These are phyloP conservation scores for Trichosanthes cucumerina DNA, from an alignment of 306 rosid species.

Conservation along the genomic window DNA sequence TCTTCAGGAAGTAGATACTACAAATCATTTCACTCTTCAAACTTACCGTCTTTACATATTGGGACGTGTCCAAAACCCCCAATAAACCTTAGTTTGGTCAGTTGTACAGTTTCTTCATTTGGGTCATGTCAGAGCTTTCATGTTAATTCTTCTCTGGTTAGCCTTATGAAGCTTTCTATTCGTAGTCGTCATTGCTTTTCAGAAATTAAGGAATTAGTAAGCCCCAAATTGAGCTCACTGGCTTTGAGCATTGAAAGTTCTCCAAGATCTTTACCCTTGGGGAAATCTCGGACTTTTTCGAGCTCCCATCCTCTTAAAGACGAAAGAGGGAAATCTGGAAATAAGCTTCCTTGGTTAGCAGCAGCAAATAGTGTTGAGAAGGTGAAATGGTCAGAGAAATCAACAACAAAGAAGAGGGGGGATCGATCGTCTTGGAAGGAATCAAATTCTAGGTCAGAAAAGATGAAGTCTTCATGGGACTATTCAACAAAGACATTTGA, in stretches of 20 bases:
- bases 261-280: conserved; percentile 17
- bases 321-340: conserved; percentile 16
- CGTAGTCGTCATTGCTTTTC: conserved; percentile 4
- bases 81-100: conserved; percentile 22
- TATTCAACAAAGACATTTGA: conserved; percentile 24
- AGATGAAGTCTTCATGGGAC: conserved; percentile 15
- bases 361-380: conserved; percentile 22
- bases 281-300: conserved; percentile 29
- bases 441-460: conserved; percentile 15
- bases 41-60: no score
- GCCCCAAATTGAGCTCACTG: not conserved
- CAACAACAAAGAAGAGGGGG: not conserved
- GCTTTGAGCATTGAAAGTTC: conserved; percentile 27
- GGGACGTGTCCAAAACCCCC: conserved; percentile 25
- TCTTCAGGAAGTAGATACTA: conserved; percentile 46
- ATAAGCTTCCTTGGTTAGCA: conserved; percentile 64
- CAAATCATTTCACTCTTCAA: conserved; percentile 22
- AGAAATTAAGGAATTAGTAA: conserved; percentile 15
- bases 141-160: conserved; percentile 14
- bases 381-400: conserved; percentile 15
- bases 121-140: not conserved
- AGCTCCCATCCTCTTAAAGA: conserved; percentile 17
- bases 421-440: conserved; percentile 26
- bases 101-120: conserved; percentile 4
- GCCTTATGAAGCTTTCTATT: conserved; percentile 10